Conservation (phyloP, 306 rosid genomes). For the Castanea mollissima region DNA sequence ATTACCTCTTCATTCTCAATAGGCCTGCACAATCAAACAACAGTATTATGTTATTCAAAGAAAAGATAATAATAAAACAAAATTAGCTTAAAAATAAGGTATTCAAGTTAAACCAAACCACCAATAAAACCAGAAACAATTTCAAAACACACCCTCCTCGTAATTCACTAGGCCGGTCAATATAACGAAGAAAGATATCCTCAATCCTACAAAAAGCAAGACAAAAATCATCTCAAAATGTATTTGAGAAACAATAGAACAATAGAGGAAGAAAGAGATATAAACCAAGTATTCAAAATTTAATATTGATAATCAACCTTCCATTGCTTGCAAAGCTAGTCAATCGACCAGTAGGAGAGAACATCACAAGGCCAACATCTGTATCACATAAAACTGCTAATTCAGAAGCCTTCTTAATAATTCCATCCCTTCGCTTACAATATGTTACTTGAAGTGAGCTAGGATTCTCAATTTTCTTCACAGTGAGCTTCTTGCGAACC, state of each 20-base stretch:
- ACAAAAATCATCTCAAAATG: background rate
- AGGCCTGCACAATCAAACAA: background rate
- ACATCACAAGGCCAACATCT: background rate
- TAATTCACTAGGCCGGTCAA: background rate
- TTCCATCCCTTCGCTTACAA: background rate
- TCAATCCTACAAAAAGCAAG: background rate
- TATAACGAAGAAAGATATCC: background rate
- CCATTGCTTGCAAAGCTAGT: background rate
- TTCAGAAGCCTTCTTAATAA: background rate
- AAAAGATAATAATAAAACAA: background rate
- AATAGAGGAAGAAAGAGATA: background rate
- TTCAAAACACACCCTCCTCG: background rate
- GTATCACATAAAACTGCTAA: background rate
- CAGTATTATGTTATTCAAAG: background rate
- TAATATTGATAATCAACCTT: background rate
- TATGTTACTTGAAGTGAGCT: background rate
- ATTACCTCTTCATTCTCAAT: background rate
- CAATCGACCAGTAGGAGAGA: background rate
- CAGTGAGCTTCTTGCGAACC: background rate
- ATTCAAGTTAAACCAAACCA: background rate
- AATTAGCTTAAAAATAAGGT: background rate
- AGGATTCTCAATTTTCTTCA: background rate
- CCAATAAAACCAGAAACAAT: background rate
- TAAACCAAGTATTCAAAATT: background rate
- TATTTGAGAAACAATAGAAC: background rate